Evolutionary conservation across 1,139 yeast species (phyloP).

Genomic region (Hyphopichia pseudoburtonii): DNA sequence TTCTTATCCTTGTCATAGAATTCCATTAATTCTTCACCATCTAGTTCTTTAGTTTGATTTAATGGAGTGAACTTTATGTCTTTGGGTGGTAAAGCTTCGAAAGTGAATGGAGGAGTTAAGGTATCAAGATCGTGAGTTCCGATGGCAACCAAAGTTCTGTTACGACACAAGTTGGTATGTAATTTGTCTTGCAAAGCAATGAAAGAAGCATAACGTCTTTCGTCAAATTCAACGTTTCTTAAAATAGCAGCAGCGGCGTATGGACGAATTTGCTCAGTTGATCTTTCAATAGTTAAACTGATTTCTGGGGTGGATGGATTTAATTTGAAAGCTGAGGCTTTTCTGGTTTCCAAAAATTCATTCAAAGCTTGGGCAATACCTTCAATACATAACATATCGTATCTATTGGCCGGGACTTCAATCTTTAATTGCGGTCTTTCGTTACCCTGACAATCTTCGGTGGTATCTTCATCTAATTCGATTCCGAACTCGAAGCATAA

Average conservation of each 20-base stretch:
- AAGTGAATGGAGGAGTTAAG: conserved; percentile 80
- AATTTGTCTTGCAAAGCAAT: conserved; percentile 95
- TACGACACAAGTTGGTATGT: conserved; percentile 93
- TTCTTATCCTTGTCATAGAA: conserved; percentile 90
- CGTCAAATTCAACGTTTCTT: conserved; percentile 77
- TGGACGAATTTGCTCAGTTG: conserved; percentile 77
- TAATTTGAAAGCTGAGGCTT: conserved; percentile 67
- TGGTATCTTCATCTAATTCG: conserved; percentile 94
- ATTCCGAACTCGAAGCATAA: conserved; percentile 97
- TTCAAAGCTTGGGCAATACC: conserved; percentile 96
- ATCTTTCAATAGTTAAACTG: conserved; percentile 70
- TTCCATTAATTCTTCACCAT: conserved; percentile 80
- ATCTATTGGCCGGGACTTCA: conserved; percentile 97
- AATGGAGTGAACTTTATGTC: conserved; percentile 81
- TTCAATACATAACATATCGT: conserved; percentile 96
- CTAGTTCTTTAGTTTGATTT: conserved; percentile 76
- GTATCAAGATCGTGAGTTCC: conserved; percentile 96
- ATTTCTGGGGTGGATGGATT: conserved; percentile 61
- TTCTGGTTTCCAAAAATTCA: conserved; percentile 73
- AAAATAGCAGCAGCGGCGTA: conserved; percentile 93
- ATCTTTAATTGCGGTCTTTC: conserved; percentile 97
- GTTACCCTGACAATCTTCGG: conserved; percentile 70
- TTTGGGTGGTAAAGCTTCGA: conserved; percentile 79
- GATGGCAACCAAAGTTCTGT: conserved; percentile 95
- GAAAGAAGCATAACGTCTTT: conserved; percentile 88